Percentiles rank a stretch among this genome's conserved stretches.
These are phyloP conservation scores for Talaromyces sp. DNA, from an alignment of 2,329 filamentous ascomycete genomes.

Conservation along the genomic window DNA sequence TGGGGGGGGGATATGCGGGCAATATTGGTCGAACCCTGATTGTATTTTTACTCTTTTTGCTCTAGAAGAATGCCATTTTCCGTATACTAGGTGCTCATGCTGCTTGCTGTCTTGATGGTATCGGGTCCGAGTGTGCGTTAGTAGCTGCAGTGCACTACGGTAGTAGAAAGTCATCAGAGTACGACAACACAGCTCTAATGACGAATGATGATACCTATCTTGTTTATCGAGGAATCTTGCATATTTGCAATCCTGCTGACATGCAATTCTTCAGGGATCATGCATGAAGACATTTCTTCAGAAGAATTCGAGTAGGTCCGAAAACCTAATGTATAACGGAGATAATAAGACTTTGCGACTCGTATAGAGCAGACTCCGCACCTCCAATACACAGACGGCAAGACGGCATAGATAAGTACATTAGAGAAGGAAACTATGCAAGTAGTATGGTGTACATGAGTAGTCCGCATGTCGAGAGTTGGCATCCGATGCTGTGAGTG, in stretches of 20 bases:
- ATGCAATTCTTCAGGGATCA: not conserved
- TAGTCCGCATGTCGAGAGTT: not conserved
- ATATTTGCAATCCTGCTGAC: not conserved
- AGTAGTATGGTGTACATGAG: not conserved
- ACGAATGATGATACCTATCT: not conserved
- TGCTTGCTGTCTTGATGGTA: not conserved
- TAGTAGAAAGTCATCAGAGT: not conserved
- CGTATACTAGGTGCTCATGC: not conserved
- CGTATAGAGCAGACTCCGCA: not conserved
- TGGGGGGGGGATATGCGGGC: conserved; percentile 2
- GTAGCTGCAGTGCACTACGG: not conserved
- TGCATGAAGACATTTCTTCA: conserved; percentile 2
- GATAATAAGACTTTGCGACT: not conserved
- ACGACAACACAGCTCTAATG: not conserved
- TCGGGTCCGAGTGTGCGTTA: not conserved
- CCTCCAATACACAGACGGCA: not conserved
- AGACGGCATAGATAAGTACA: not conserved
- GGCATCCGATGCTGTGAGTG: conserved; percentile 8
- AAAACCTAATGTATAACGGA: not conserved
- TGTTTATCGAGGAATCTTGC: not conserved
- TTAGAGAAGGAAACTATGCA: not conserved
- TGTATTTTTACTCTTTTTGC: conserved; percentile 1
- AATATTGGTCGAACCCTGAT: not conserved
- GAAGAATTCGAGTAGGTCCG: not conserved
- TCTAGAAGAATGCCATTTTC: conserved; percentile 2